Percentiles rank a stretch among this genome's conserved stretches.
Conservation (phyloP, 2,329 filamentous ascomycete genomes). For the Ceratocystiopsis sp. region DNA sequence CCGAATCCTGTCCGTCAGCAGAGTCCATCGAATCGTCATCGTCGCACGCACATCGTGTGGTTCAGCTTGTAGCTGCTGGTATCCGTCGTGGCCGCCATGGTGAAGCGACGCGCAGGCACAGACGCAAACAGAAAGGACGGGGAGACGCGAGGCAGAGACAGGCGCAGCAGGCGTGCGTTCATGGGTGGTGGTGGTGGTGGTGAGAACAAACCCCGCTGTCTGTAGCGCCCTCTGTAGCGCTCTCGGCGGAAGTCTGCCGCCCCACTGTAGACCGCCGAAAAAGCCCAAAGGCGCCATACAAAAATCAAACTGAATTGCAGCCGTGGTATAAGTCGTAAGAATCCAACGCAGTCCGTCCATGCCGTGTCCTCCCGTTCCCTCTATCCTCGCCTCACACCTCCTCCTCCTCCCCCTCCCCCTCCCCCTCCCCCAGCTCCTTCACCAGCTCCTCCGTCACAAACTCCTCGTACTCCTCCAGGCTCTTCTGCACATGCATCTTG, state of each 20-base stretch:
- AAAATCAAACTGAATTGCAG: no score
- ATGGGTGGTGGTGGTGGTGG: no score
- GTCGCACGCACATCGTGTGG: conserved; percentile 56
- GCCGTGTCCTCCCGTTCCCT: no score
- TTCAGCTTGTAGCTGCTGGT: conserved; percentile 66
- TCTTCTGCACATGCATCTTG: conserved; percentile 92
- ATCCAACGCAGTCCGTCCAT: background rate
- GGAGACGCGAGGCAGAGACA: conserved; percentile 9
- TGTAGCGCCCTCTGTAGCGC: no score
- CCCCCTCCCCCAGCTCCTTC: conserved; percentile 55
- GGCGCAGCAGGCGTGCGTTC: conserved; percentile 8
- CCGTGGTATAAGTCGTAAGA: background rate
- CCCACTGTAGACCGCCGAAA: no score
- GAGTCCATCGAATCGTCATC: background rate
- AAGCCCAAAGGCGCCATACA: no score
- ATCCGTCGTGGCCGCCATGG: conserved; percentile 47
- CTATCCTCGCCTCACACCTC: background rate
- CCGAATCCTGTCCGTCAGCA: conserved; percentile 46
- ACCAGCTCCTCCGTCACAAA: conserved; percentile 92
- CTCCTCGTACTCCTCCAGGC: conserved; percentile 80
- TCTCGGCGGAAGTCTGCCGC: no score
- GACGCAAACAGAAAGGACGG: conserved; percentile 4
- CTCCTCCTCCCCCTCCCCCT: conserved; percentile 18
- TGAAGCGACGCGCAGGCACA: conserved; percentile 5
- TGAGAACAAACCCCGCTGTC: no score